Percentiles rank a stretch among this genome's conserved stretches.
phyloP scores from a whole-genome alignment of 108 stramenopile genomes.

The Cyclotella distinguenda region DNA sequence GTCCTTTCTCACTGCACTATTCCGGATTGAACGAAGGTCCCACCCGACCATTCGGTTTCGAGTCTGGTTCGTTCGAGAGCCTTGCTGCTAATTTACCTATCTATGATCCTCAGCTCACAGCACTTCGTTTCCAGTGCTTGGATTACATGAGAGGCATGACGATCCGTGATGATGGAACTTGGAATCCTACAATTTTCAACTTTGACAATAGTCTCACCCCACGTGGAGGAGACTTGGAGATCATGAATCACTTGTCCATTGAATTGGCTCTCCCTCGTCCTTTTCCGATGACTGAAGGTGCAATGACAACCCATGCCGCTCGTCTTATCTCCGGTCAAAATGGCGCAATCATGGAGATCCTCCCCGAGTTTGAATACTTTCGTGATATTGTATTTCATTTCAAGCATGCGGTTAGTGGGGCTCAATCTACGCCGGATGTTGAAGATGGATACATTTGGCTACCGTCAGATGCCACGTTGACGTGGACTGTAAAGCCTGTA shows the following conservation, averaged over 20 bases:
- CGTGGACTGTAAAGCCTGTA: slow-evolving; percentile 68
- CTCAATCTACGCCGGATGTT: slow-evolving; percentile 67
- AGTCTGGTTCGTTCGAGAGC: slow-evolving; percentile 92
- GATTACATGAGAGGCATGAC: slow-evolving; percentile 91
- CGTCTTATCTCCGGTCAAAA: slow-evolving; percentile 76
- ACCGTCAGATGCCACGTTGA: slow-evolving; percentile 79
- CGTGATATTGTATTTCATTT: slow-evolving; percentile 98
- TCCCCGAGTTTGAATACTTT: slow-evolving; percentile 97
- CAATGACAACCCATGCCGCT: slow-evolving; percentile 68
- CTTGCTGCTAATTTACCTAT: slow-evolving; percentile 93
- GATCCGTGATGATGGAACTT: slow-evolving; percentile 64
- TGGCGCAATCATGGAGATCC: slow-evolving; percentile 89
- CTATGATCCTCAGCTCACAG: slow-evolving; percentile 83
- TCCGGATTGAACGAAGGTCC: slow-evolving; percentile 94
- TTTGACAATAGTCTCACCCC: slow-evolving; percentile 78
- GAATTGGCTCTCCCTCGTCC: slow-evolving; percentile 80
- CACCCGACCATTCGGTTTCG: slow-evolving; percentile 93
- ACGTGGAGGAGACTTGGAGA: slow-evolving; percentile 74
- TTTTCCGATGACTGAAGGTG: slow-evolving; percentile 62
- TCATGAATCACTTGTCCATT: slow-evolving; percentile 82
- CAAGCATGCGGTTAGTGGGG: slow-evolving; percentile 87
- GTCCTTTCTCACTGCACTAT: slow-evolving; percentile 93
- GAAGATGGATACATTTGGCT: slow-evolving; percentile 73
- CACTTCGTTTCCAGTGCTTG: slow-evolving; percentile 87
- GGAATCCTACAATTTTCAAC: slow-evolving; percentile 85